Base-by-base conservation (phyloP, 2,329 filamentous ascomycete species). In the Anthostomella pinea region DNA sequence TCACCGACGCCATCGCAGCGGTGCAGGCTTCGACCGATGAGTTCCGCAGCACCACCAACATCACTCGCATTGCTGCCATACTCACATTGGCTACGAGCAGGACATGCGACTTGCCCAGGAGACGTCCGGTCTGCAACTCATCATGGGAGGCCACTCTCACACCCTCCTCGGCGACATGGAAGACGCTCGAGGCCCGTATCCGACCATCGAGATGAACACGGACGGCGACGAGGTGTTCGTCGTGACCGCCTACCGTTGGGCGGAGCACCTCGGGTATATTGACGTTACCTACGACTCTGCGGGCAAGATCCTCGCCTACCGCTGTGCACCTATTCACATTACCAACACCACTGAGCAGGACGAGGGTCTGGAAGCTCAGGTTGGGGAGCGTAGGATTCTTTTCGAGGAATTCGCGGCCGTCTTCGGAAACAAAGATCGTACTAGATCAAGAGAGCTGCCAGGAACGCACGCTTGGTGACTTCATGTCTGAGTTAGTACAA, bases 181-280 rank as follows among this genome's bases (percentile, higher is more conserved):
- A n/a, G 69, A 67, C 16, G 73, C 79, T 10, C 65, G 70, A 49
- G 80, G 79, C 21, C 66, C 72, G 7, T 84, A 84, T 52, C 81
- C 81, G 2, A 84, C 80, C 10, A 77, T 84, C 33, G 70, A 72
- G 34, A 60, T 72, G 18, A 81, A 84, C 56, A 59, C 68, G 43
- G 72, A 77, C 32, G 79, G 77, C 28, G 75, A 83, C 21, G 81
- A 84, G 50, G 80, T 84, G 32, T 84, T 83, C 53, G 72, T 83
- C 50, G 80, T 85, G 13, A 82, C 79, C 6, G 75, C 79, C 3
- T 84, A 79, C 54, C 73, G 79, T 44, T 84, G 81, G 81, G 80
- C 80, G 33, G 77, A 83, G 60, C 83, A 83, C 38, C 60, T 84
- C 3, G 81, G 80, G 39, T 80, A 80, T 56, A 84, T 84, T 46